Evolutionary conservation across 2,329 filamentous ascomycete genomes (phyloP).

Genomic region (Xylariaceae sp.): DNA sequence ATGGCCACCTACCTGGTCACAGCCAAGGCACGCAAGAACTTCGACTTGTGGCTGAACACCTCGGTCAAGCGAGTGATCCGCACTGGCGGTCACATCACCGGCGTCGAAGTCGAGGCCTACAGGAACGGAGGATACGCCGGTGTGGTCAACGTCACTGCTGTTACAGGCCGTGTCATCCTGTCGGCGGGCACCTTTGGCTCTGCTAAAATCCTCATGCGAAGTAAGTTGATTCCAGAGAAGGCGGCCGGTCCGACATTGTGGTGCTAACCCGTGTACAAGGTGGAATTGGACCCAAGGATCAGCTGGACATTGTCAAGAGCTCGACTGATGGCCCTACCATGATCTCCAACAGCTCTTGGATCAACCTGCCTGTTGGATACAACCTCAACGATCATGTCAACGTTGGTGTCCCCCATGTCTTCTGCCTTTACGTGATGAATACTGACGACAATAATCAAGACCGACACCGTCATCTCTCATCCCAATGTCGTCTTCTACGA

Average conservation of each 20-base stretch:
- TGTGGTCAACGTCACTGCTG: slow-evolving; percentile 53
- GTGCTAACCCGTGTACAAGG: slow-evolving; percentile 20
- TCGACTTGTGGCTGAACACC: slow-evolving; percentile 61
- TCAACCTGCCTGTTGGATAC: slow-evolving; percentile 53
- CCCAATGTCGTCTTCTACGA: slow-evolving; percentile 52
- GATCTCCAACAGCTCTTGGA: slow-evolving; percentile 47
- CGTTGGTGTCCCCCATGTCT: slow-evolving; percentile 23
- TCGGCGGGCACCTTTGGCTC: slow-evolving; percentile 66
- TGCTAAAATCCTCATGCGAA: slow-evolving; percentile 62
- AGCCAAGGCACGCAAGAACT: slow-evolving; percentile 55
- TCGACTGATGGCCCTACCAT: slow-evolving; percentile 47
- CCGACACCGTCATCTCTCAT: slow-evolving; percentile 41
- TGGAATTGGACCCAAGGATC: slow-evolving; percentile 58
- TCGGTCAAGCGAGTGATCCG: slow-evolving; percentile 63
- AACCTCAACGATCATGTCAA: slow-evolving; percentile 54
- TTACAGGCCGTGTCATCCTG: slow-evolving; percentile 60
- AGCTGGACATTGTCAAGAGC: slow-evolving; percentile 47
- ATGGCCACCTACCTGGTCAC: slow-evolving; percentile 65
- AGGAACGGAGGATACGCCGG: slow-evolving; percentile 50
- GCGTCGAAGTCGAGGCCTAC: slow-evolving; percentile 59
- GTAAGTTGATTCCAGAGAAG: slow-evolving; percentile 30
- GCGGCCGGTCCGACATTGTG: background rate
- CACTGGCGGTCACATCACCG: slow-evolving; percentile 55
- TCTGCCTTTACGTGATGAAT: background rate
- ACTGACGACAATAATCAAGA: slow-evolving; percentile 29